Evolutionary conservation across 257 asterid species (phyloP), one percentile per base, ranked within the genome.

Genomic region (Ophiorrhiza pumila): DNA sequence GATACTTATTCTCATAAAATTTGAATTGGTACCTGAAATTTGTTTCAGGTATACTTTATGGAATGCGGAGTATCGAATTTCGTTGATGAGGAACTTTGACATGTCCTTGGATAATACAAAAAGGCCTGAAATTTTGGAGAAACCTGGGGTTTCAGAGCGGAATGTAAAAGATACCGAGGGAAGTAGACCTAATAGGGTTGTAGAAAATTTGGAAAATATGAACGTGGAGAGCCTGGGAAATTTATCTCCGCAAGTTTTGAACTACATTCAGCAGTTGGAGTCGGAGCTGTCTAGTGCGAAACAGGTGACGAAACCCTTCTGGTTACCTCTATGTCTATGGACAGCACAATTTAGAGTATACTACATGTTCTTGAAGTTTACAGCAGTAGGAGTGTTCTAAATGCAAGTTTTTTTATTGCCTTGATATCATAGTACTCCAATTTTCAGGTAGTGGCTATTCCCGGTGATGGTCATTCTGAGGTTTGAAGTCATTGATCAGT

Each of bases 11-110:
- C 29, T 39, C 20, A 20, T 35, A 7, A 27, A 56, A 8, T 25
- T 50, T 1, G 3, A 32, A 25, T 50, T 62, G 66, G 60, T 69
- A 74, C 58, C 22, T 17, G 0, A 4, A 62, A 29, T 23, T 12
- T 46, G 5, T 14, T 47, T 9, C 77, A 95, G 99, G 83, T 95
- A 95, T 77, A 95, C 99, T 20, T 76, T 95, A 78, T 95, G 99
- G 99, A 95, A 95, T 80, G 97, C 97, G 52, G 99, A 95, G 87
- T 95, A 95, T 72, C 82, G 99, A 71, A 83, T 90, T 60, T 86
- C 92, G 4, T 71, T 95, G 98, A 90, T 85, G 93, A 85, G 96
- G 90, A 95, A 92, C 69, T 89, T 86, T 42, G 93, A 90, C 59
- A 73, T 90, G 27, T 79, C 92, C 0, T 76, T 79, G 0, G 86